These are phyloP conservation scores for Nicotiana benthamiana DNA, from an alignment of 257 asterid species.

Conservation along the genomic window DNA sequence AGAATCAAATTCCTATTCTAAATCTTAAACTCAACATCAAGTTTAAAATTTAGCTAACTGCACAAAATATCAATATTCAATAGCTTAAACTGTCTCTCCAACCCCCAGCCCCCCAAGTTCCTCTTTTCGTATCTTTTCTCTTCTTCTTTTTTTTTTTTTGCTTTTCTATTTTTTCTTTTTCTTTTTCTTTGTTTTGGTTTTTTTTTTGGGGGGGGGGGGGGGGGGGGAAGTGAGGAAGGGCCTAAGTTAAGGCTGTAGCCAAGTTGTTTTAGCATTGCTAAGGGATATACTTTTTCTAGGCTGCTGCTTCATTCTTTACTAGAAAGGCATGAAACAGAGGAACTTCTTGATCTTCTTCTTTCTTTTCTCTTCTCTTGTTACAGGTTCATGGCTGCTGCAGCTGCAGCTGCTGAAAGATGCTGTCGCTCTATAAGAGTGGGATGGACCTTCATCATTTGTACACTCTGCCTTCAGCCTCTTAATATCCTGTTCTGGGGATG, in stretches of 20 bases:
- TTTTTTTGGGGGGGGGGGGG: not conserved
- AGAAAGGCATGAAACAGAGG: constrained; percentile 49
- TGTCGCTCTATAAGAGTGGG: not conserved
- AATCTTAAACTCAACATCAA: not conserved
- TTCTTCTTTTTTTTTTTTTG: not conserved
- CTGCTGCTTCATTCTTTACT: not conserved
- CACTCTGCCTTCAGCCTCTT: constrained; percentile 28
- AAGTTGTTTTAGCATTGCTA: not conserved
- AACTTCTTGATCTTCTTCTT: constrained; percentile 34
- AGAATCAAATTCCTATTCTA: not conserved
- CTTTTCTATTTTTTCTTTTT: no score
- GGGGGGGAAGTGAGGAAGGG: not conserved
- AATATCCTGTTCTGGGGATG: constrained; percentile 9
- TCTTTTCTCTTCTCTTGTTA: constrained; percentile 29
- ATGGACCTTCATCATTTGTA: constrained; percentile 24
- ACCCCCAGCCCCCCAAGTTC: not conserved
- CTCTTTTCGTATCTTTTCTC: not conserved
- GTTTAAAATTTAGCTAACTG: not conserved
- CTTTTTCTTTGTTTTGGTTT: no score
- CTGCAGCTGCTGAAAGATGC: constrained; percentile 13
- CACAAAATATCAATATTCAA: not conserved
- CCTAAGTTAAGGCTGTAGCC: not conserved
- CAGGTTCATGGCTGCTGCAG: constrained; percentile 1
- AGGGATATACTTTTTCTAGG: not conserved
- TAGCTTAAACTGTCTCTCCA: not conserved